Evolutionary conservation across 2,329 filamentous ascomycete genomes (phyloP).

Genomic region (Macrophomina tecta): DNA sequence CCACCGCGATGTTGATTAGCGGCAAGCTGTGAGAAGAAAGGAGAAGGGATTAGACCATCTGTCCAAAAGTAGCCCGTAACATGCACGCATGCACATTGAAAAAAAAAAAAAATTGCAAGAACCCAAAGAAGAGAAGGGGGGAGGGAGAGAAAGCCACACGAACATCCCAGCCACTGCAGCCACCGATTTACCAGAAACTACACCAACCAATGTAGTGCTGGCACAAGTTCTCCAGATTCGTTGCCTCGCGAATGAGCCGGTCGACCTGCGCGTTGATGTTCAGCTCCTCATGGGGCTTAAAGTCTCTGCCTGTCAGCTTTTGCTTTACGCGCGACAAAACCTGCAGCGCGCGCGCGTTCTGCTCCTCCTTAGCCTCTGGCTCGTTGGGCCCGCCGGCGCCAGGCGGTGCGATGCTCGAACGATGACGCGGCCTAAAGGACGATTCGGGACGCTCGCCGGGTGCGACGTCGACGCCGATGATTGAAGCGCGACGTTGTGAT

Average conservation of each 20-base stretch:
- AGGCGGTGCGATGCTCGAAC: conserved; percentile 42
- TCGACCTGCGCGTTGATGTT: conserved; percentile 88
- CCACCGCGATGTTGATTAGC: not conserved
- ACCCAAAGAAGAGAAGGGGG: not conserved
- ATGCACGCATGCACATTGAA: not conserved
- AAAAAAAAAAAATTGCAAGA: not conserved
- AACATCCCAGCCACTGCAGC: not conserved
- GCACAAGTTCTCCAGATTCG: conserved; percentile 94
- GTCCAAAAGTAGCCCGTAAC: no score
- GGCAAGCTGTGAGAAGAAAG: not conserved
- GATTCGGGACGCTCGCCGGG: conserved; percentile 35
- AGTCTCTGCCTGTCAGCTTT: conserved; percentile 93
- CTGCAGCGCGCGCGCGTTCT: conserved; percentile 91
- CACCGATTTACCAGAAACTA: conserved; percentile 80
- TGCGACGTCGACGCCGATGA: conserved; percentile 59
- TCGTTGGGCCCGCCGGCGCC: conserved; percentile 40
- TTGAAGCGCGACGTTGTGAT: conserved; percentile 65
- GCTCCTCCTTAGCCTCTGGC: conserved; percentile 69
- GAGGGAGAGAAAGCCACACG: not conserved
- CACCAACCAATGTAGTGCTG: conserved; percentile 99
- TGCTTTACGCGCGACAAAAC: conserved; percentile 91
- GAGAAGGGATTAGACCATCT: not conserved
- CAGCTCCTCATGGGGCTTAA: conserved; percentile 84
- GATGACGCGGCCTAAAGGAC: conserved; percentile 44
- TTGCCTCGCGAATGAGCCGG: conserved; percentile 92